These are phyloP conservation scores for Batrachochytrium dendrobatidis DNA, from an alignment of 371 early-diverging fungal genomes.

Conservation along the genomic window DNA sequence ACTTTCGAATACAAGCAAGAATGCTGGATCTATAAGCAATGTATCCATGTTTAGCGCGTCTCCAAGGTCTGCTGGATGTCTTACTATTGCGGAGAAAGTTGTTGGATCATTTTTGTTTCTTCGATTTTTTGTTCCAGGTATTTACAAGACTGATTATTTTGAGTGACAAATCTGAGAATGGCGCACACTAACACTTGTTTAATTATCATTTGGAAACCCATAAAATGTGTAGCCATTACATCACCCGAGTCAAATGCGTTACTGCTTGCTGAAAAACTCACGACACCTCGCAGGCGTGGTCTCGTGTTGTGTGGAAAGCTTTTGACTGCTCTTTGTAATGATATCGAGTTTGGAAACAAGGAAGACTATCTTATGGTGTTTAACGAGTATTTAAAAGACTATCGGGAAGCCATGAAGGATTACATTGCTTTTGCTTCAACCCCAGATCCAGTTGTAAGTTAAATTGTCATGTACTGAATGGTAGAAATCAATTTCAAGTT, in stretches of 20 bases:
- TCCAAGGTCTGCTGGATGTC: slow-evolving; percentile 12
- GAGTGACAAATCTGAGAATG: neutral
- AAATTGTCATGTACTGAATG: too few species aligned
- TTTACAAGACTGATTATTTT: neutral
- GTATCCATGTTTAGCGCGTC: neutral
- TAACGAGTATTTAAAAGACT: slow-evolving; percentile 47
- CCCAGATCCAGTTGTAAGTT: too few species aligned
- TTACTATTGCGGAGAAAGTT: slow-evolving; percentile 42
- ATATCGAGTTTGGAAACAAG: slow-evolving; percentile 57
- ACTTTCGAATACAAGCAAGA: neutral
- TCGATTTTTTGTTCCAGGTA: slow-evolving; percentile 55
- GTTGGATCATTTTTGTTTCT: slow-evolving; percentile 57
- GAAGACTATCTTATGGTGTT: slow-evolving; percentile 48
- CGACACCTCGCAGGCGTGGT: slow-evolving; percentile 44
- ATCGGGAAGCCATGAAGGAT: slow-evolving; percentile 36
- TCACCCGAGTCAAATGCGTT: slow-evolving; percentile 48
- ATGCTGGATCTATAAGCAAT: neutral
- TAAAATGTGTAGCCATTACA: slow-evolving; percentile 49
- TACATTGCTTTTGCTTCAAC: slow-evolving; percentile 27
- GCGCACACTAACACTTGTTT: neutral
- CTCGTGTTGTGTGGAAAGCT: slow-evolving; percentile 55
- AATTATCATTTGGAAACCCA: neutral
- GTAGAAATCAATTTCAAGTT: too few species aligned
- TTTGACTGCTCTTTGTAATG: slow-evolving; percentile 56
- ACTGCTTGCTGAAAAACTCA: slow-evolving; percentile 27